These are phyloP conservation scores for Sarcocystis neurona DNA, from an alignment of 169 alveolate species.

Conservation along the genomic window DNA sequence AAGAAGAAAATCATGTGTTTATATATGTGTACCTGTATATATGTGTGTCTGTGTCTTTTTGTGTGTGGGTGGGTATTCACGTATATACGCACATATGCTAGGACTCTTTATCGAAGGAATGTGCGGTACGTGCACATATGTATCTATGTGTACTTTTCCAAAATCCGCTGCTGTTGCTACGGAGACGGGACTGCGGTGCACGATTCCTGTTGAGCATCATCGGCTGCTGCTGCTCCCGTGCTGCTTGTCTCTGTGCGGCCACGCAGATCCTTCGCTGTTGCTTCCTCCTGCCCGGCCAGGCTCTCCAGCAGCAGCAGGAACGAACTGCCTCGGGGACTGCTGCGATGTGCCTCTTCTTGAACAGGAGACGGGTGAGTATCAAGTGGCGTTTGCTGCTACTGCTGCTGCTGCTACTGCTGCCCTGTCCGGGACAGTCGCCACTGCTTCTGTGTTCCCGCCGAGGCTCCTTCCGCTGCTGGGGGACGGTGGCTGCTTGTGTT, in stretches of 20 bases:
- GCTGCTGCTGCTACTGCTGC: too few species aligned
- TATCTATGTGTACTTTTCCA: not conserved
- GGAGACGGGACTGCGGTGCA: not conserved
- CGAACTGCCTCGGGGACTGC: slow-evolving; percentile 63
- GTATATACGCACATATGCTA: not conserved
- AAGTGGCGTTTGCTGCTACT: too few species aligned
- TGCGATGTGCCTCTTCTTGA: slow-evolving; percentile 63
- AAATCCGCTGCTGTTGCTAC: not conserved
- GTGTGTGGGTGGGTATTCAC: not conserved
- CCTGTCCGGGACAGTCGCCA: too few species aligned
- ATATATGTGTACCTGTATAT: too few species aligned
- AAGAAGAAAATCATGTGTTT: too few species aligned
- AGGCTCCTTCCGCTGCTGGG: too few species aligned
- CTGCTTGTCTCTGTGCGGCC: not conserved
- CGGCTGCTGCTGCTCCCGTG: not conserved
- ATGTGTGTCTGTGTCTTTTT: not conserved
- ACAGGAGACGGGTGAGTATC: slow-evolving; percentile 51
- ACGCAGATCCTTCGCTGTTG: slow-evolving; percentile 12
- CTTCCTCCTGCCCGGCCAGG: slow-evolving; percentile 35
- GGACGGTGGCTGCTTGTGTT: too few species aligned
- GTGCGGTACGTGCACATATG: not conserved
- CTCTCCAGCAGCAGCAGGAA: slow-evolving; percentile 38
- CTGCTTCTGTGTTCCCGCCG: too few species aligned
- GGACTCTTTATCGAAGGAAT: too few species aligned
- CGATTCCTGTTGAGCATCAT: not conserved